Conservation (phyloP, 2,329 filamentous ascomycete genomes). For the Chaetomium strumarium region DNA sequence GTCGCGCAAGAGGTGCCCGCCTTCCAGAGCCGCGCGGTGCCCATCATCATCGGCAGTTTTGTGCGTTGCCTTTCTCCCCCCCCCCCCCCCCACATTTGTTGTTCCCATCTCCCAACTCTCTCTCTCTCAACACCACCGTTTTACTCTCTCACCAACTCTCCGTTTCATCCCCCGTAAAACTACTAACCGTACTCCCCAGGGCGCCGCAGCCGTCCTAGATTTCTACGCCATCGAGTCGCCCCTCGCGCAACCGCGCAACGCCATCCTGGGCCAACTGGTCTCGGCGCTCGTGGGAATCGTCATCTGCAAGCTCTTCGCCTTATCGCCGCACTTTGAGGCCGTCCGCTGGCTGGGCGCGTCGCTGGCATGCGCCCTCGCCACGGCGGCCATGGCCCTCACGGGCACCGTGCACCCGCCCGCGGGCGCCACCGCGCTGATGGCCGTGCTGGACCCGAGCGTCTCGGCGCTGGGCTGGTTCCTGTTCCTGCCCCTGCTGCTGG, state of each 20-base stretch:
- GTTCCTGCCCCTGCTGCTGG: constrained; percentile 57
- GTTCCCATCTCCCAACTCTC: no score
- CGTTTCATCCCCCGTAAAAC: constrained; percentile 1
- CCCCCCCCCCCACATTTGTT: no score
- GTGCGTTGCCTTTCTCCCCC: constrained; percentile 41
- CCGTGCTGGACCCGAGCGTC: constrained; percentile 52
- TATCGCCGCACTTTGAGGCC: constrained; percentile 41
- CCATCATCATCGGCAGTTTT: constrained; percentile 64
- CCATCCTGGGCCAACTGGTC: constrained; percentile 60
- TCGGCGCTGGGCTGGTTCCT: constrained; percentile 62
- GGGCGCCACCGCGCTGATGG: constrained; percentile 66
- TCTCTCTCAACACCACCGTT: no score
- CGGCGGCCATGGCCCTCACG: constrained; percentile 60
- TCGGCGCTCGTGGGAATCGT: constrained; percentile 55
- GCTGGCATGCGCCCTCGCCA: constrained; percentile 58
- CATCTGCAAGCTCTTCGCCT: constrained; percentile 59
- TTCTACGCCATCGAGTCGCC: constrained; percentile 68
- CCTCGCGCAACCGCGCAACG: constrained; percentile 66
- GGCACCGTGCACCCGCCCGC: constrained; percentile 70
- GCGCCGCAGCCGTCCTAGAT: constrained; percentile 68
- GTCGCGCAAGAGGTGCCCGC: constrained; percentile 49
- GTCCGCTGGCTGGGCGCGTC: constrained; percentile 61
- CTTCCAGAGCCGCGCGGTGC: constrained; percentile 47
- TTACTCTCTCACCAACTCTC: no score
- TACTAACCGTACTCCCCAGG: constrained; percentile 37